These are phyloP conservation scores for Cladosporium sp. DNA, from an alignment of 2,329 filamentous ascomycete genomes.

Conservation along the genomic window DNA sequence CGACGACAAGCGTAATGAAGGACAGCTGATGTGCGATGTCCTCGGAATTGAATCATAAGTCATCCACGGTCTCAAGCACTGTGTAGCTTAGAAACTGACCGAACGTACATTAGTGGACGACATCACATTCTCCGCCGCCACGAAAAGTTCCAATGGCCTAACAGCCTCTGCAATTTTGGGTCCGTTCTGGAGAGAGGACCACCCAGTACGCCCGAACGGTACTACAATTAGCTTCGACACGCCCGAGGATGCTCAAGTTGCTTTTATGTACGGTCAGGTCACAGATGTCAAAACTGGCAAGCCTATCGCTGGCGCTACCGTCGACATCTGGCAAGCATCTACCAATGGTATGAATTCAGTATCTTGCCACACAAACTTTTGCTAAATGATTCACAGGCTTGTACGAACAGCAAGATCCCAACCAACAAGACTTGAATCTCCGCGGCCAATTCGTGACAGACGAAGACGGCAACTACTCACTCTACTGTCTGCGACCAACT, in stretches of 20 bases:
- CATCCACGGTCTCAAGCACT: neutral
- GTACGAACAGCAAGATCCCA: conserved; percentile 69
- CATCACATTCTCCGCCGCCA: conserved; percentile 11
- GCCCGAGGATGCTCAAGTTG: conserved; percentile 52
- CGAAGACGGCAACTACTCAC: conserved; percentile 60
- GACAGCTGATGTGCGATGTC: conserved; percentile 60
- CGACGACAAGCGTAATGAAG: conserved; percentile 62
- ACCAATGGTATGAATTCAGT: conserved; percentile 56
- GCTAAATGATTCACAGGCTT: conserved; percentile 36
- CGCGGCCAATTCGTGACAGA: conserved; percentile 72
- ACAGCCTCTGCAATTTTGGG: conserved; percentile 80
- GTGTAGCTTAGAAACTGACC: neutral
- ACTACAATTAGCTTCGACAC: conserved; percentile 60
- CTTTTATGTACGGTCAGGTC: conserved; percentile 65
- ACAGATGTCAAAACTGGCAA: conserved; percentile 60
- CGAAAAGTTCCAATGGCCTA: conserved; percentile 2
- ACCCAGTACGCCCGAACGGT: conserved; percentile 68
- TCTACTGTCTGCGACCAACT: conserved; percentile 45
- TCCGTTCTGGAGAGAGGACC: conserved; percentile 77
- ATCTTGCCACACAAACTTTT: neutral
- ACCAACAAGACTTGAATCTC: conserved; percentile 71
- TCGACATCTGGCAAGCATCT: conserved; percentile 79
- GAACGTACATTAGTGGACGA: conserved; percentile 7
- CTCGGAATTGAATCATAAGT: conserved; percentile 52
- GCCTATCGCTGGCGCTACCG: conserved; percentile 64